Percentiles rank a stretch among this genome's conserved stretches.
Evolutionary conservation across 1,284 basidiomycete genomes (phyloP).

Genomic region (Paramarasmius palmivorus): DNA sequence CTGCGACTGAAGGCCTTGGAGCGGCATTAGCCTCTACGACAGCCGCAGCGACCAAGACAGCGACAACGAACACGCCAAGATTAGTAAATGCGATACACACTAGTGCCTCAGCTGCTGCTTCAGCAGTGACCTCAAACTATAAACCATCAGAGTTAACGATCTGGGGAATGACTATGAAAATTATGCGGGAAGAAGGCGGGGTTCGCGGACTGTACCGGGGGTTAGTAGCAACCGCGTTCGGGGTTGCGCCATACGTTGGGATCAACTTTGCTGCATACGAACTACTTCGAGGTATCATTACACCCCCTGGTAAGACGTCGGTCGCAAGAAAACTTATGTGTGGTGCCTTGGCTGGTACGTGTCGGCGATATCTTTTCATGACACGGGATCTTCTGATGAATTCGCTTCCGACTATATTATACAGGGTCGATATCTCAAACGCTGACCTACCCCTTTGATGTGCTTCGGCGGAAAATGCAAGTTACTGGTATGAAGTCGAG

Average conservation of each 20-base stretch:
- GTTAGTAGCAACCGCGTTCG: constrained; percentile 83
- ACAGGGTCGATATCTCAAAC: constrained; percentile 86
- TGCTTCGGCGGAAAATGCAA: constrained; percentile 94
- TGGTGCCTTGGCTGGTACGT: constrained; percentile 74
- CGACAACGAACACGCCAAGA: constrained; percentile 30
- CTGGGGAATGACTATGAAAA: constrained; percentile 86
- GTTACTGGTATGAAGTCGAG: constrained; percentile 81
- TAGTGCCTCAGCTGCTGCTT: constrained; percentile 36
- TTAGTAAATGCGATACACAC: constrained; percentile 58
- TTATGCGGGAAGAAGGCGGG: constrained; percentile 90
- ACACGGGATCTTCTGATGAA: constrained; percentile 5
- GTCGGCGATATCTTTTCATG: neutral
- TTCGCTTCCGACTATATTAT: neutral
- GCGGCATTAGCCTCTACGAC: too few species aligned
- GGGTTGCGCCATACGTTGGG: constrained; percentile 92
- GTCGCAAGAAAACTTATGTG: constrained; percentile 68
- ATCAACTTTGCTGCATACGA: constrained; percentile 86
- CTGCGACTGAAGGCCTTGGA: constrained; percentile 6
- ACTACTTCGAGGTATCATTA: constrained; percentile 67
- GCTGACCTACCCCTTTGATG: constrained; percentile 95
- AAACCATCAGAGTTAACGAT: constrained; percentile 69
- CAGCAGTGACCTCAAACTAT: constrained; percentile 29
- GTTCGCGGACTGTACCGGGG: constrained; percentile 87
- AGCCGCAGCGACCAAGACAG: constrained; percentile 16
- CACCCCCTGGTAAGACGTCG: constrained; percentile 73